Evolutionary conservation across 768 basidiomycete species (phyloP).

Genomic region (Russula earlei): DNA sequence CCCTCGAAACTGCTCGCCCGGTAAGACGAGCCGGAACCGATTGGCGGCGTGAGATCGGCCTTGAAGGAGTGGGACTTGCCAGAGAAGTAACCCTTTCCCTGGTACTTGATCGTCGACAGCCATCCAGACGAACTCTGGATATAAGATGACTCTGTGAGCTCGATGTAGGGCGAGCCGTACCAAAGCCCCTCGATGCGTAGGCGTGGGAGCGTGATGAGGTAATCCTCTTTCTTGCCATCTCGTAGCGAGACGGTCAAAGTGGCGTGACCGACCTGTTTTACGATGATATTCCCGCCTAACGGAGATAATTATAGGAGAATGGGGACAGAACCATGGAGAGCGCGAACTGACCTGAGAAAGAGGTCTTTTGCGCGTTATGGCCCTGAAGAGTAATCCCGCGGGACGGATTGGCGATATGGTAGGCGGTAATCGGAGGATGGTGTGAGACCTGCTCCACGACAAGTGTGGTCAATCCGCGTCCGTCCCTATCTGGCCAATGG

Average conservation of each 20-base stretch:
- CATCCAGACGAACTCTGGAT: slow-evolving; percentile 64
- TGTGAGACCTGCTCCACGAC: slow-evolving; percentile 96
- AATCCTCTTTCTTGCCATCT: slow-evolving; percentile 51
- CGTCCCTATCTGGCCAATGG: slow-evolving; percentile 63
- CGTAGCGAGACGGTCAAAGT: slow-evolving; percentile 59
- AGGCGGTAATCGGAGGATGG: slow-evolving; percentile 83
- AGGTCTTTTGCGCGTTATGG: slow-evolving; percentile 93
- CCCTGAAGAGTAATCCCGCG: slow-evolving; percentile 75
- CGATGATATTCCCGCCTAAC: slow-evolving; percentile 64
- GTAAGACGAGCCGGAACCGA: slow-evolving; percentile 21
- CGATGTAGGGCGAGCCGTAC: slow-evolving; percentile 87
- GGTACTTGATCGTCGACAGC: slow-evolving; percentile 62
- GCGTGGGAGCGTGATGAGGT: slow-evolving; percentile 85
- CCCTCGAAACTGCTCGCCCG: slow-evolving; percentile 52
- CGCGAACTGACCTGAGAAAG: slow-evolving; percentile 71
- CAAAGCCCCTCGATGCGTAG: slow-evolving; percentile 91
- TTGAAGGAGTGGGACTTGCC: slow-evolving; percentile 93
- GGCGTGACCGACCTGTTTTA: slow-evolving; percentile 95
- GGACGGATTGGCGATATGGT: slow-evolving; percentile 71
- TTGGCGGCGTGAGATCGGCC: slow-evolving; percentile 53
- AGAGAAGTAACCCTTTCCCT: slow-evolving; percentile 91
- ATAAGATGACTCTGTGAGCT: slow-evolving; percentile 73
- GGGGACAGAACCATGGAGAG: not conserved
- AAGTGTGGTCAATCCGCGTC: slow-evolving; percentile 72
- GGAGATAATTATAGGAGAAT: too few relatives aligned